phyloP scores from a whole-genome alignment of 805 yeast genomes.

The Metschnikowia proteae region DNA sequence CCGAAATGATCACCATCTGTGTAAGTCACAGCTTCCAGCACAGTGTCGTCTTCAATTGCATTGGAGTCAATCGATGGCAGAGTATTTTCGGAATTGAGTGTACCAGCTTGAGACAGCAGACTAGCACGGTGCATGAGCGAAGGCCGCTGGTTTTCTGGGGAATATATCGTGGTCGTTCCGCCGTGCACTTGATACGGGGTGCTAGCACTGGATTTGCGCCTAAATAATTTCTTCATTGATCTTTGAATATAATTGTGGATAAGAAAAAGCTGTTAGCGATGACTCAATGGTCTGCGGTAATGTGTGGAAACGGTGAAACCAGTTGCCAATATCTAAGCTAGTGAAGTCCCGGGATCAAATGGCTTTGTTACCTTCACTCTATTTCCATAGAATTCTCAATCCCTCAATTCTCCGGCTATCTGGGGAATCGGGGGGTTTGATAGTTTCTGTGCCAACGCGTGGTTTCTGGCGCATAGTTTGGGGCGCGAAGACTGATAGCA shows the following conservation, averaged over 20 bases:
- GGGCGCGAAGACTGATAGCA: neutral
- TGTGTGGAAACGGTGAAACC: neutral
- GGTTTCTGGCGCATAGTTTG: neutral
- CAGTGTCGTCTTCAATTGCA: neutral
- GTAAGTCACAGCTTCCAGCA: too few species aligned
- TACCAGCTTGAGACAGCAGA: neutral
- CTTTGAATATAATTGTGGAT: too few species aligned
- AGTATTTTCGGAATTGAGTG: neutral
- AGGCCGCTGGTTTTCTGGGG: neutral
- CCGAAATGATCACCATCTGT: neutral
- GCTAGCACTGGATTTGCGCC: conserved; percentile 8
- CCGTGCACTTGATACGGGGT: neutral
- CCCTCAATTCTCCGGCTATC: neutral
- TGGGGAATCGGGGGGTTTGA: neutral
- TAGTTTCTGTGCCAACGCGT: neutral
- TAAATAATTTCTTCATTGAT: conserved; percentile 5
- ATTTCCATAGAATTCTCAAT: neutral
- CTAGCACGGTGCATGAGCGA: neutral
- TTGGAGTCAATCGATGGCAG: neutral
- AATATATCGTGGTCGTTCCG: conserved; percentile 1
- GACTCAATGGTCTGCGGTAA: neutral
- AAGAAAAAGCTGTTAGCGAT: neutral
- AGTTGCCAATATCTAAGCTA: neutral
- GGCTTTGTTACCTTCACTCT: neutral
- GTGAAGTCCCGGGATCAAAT: neutral